Evolutionary conservation across 2,329 filamentous ascomycete species (phyloP).

Genomic region (Colletotrichum endophyticum): DNA sequence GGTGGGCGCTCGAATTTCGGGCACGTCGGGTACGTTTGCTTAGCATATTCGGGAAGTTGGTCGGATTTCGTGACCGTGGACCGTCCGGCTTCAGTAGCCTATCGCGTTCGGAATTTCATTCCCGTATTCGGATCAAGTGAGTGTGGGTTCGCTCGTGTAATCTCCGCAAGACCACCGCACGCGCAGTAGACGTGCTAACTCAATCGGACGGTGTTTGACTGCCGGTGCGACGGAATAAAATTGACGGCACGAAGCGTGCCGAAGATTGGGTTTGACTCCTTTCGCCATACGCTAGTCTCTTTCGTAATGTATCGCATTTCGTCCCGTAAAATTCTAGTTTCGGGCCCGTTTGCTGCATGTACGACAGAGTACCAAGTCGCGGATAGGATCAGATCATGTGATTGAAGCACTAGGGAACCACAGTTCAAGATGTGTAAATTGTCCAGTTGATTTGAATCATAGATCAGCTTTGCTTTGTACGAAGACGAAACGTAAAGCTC

Average conservation of each 20-base stretch:
- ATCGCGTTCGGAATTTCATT: not conserved
- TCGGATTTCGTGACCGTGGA: not conserved
- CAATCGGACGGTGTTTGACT: not conserved
- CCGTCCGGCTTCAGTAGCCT: not conserved
- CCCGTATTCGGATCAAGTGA: not conserved
- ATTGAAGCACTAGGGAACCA: not conserved
- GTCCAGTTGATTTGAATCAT: not conserved
- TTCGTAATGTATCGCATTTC: not conserved
- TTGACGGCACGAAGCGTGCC: not conserved
- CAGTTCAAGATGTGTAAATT: not conserved
- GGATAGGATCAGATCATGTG: not conserved
- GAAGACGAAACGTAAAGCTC: not conserved
- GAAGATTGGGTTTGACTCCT: not conserved
- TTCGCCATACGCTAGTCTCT: not conserved
- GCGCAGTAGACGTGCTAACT: not conserved
- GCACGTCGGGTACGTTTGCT: not conserved
- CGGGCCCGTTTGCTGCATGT: too few relatives aligned
- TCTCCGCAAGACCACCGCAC: not conserved
- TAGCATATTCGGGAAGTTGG: not conserved
- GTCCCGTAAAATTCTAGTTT: not conserved
- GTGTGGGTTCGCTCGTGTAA: not conserved
- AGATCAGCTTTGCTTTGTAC: constrained; percentile 10
- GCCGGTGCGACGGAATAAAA: not conserved
- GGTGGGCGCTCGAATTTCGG: not conserved
- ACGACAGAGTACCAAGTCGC: not conserved